These are phyloP conservation scores for Aspergillus sp. DNA, from an alignment of 2,329 filamentous ascomycete species.

Conservation along the genomic window DNA sequence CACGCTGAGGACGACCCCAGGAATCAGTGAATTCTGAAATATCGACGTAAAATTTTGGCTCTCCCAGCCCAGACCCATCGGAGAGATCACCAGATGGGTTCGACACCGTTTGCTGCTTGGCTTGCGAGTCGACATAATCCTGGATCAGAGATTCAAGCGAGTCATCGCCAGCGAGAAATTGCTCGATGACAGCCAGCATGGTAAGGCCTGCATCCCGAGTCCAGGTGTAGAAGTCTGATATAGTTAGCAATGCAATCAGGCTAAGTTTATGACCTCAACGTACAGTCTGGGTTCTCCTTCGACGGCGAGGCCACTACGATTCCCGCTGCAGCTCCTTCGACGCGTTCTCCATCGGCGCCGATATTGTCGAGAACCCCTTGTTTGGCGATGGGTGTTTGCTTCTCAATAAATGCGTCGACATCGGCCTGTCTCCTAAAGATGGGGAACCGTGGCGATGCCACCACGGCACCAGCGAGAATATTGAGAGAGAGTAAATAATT, in stretches of 20 bases:
- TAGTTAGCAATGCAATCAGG: neutral
- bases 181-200: slow-evolving; percentile 66
- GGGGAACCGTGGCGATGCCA: slow-evolving; percentile 4
- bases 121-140: slow-evolving; percentile 66
- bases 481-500: slow-evolving; percentile 2
- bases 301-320: slow-evolving; percentile 57
- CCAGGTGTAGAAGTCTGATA: slow-evolving; percentile 73
- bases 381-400: slow-evolving; percentile 9
- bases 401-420: slow-evolving; percentile 11
- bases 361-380: slow-evolving; percentile 18
- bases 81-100: slow-evolving; percentile 63
- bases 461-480: slow-evolving; percentile 1
- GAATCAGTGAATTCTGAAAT: slow-evolving; percentile 57
- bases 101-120: slow-evolving; percentile 61
- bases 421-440: slow-evolving; percentile 1
- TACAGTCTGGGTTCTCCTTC: slow-evolving; percentile 53
- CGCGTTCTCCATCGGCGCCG: slow-evolving; percentile 23
- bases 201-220: slow-evolving; percentile 70
- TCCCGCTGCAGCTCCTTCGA: slow-evolving; percentile 49
- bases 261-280: slow-evolving; percentile 15
- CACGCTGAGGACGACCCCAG: slow-evolving; percentile 76
- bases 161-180: slow-evolving; percentile 60
- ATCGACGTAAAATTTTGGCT: slow-evolving; percentile 70
- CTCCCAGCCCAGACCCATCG: slow-evolving; percentile 56
- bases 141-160: slow-evolving; percentile 61